A percentile compares a stretch with the other conserved stretches of the same genome.
phyloP scores from a whole-genome alignment of 2,329 filamentous ascomycete genomes.

The Monosporascus sp. region DNA sequence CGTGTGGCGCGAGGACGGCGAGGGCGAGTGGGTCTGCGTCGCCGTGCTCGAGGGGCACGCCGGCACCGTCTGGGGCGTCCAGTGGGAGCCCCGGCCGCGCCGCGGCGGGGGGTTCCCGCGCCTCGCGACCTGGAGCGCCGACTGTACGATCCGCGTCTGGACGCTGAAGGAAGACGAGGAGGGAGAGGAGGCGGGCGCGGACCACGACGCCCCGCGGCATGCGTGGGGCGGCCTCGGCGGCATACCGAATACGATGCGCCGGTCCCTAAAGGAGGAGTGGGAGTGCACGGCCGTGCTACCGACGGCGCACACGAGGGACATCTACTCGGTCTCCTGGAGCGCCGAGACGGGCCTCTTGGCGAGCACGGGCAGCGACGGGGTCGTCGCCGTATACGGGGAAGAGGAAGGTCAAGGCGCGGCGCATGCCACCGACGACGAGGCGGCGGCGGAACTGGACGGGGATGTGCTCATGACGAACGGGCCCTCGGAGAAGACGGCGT shows the following conservation, averaged over 20 bases:
- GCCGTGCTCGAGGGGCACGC: conserved; percentile 73
- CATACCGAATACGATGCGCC: conserved; percentile 87
- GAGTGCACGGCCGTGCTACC: conserved; percentile 72
- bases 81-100: conserved; percentile 55
- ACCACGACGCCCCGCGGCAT: conserved; percentile 22
- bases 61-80: conserved; percentile 85
- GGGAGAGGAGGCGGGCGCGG: conserved; percentile 30
- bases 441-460: conserved; percentile 25
- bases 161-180: conserved; percentile 52
- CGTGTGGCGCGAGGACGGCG: conserved; percentile 83
- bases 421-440: conserved; percentile 14
- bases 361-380: conserved; percentile 85
- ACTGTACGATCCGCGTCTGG: conserved; percentile 78
- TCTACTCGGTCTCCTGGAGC: conserved; percentile 87
- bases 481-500: conserved; percentile 13
- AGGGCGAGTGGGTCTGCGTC: conserved; percentile 88
- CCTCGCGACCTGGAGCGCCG: conserved; percentile 80
- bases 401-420: conserved; percentile 9
- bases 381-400: conserved; percentile 70
- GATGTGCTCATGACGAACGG: conserved; percentile 25
- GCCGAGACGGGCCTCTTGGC: conserved; percentile 69
- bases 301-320: conserved; percentile 66
- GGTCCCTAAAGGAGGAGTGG: conserved; percentile 77
- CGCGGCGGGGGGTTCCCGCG: conserved; percentile 46
- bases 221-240: conserved; percentile 44